Base-by-base conservation (phyloP, 2,329 filamentous ascomycete genomes). In the Sporothrix euskadiensis region DNA sequence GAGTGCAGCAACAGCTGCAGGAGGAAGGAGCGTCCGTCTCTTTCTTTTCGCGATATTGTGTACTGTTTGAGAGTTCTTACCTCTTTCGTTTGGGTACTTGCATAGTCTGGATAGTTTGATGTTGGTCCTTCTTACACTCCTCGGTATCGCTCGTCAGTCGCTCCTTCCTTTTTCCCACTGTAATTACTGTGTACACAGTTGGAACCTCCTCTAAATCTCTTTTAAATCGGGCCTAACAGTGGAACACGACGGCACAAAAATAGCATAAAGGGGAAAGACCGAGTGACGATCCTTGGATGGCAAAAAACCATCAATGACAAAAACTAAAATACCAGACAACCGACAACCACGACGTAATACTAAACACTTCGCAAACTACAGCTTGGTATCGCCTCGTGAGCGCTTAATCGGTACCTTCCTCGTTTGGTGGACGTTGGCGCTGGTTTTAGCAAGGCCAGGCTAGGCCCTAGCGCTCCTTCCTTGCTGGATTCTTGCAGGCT, bases 371-470 rank as follows among this genome's bases (percentile, higher is more conserved):
- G 22, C 52, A 22, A 30, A 39, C 63, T 16, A 30, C 10, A 6
- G 6, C 52, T 9, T 7, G 3, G 22, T 56, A 47, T 66, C 35
- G 59, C 59, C 35, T 5, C 44, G 59, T 32, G 61, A 66, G 61
- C n/a, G 65, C 44, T 52, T 7, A 26, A 52, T 69, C 65, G 65
- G 65, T 69, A 69, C 26, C 65, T 69, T 63, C 26, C 22, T 30
- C 66, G 30, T 22, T 30, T 1, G 66, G n/a, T 35, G 16, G 65
- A 14, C 49, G 49, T 19, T 57, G 49, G 49, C 49, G 49, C 66
- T 69, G 32, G 30, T 19, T n/a, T 22, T 54, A 16, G 19, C 22
- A 9, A n/a, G 41, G 22, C 2, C 39, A 47, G 22, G 12, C 22
- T 32, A 9, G 32, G 59, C 19, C 16, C 61, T 66, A 66, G 59